A percentile compares a stretch with the other conserved stretches of the same genome.
phyloP scores from a whole-genome alignment of 352 stramenopile species.

The Globisporangium sylvaticum region DNA sequence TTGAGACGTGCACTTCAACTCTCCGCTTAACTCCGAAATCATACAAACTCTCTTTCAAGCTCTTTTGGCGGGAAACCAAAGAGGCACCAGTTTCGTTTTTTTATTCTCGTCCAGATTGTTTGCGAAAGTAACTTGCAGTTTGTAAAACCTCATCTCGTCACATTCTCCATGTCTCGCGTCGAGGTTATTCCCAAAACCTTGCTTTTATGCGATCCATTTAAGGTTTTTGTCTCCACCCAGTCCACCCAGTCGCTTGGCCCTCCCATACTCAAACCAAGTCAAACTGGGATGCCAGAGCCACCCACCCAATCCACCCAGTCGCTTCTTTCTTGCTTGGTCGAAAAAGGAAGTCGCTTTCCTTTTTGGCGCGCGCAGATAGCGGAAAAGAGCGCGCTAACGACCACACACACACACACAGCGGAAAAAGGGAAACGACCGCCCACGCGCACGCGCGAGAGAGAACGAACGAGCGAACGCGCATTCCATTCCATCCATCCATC shows the following conservation, averaged over 20 bases:
- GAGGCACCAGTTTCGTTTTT: background rate
- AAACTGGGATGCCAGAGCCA: background rate
- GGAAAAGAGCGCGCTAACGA: conserved; percentile 7
- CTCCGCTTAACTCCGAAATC: background rate
- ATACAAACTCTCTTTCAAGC: background rate
- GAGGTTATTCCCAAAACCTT: background rate
- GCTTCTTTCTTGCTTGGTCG: background rate
- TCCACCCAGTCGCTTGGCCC: background rate
- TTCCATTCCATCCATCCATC: conserved; percentile 7
- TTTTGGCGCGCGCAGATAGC: conserved; percentile 8
- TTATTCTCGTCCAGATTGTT: background rate
- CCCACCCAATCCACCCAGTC: background rate
- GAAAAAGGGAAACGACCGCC: conserved; percentile 5
- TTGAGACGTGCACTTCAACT: background rate
- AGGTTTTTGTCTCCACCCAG: background rate
- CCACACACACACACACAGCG: background rate
- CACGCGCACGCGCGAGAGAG: background rate
- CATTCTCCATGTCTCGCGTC: background rate
- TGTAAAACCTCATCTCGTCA: background rate
- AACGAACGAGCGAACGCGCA: background rate
- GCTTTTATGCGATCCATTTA: background rate
- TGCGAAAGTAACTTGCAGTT: background rate
- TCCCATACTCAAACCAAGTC: background rate
- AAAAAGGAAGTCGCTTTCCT: background rate
- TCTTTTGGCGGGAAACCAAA: conserved; percentile 12